A percentile compares a stretch with the other conserved stretches of the same genome.
phyloP scores from a whole-genome alignment of 768 basidiomycete genomes.

The Gautieria morchelliformis region DNA sequence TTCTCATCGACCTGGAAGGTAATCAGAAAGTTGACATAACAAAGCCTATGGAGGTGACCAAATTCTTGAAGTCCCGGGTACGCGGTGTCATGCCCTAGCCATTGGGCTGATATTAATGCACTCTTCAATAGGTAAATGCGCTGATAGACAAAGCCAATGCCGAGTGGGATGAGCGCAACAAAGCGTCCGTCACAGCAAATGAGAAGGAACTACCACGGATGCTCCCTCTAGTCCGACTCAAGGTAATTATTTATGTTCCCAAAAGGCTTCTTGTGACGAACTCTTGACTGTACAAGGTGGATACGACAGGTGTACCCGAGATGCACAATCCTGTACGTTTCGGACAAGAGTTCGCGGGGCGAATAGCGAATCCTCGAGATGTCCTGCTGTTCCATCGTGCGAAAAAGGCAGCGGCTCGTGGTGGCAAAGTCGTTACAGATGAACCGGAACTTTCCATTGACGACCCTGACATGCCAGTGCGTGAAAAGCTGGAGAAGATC shows the following conservation, averaged over 20 bases:
- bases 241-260: slow-evolving; percentile 40
- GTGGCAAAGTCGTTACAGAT: slow-evolving; percentile 57
- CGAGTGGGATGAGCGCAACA: slow-evolving; percentile 71
- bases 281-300: slow-evolving; percentile 42
- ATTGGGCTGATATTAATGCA: background rate
- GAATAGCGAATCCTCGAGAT: slow-evolving; percentile 90
- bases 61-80: slow-evolving; percentile 69
- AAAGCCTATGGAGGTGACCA: slow-evolving; percentile 76
- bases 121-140: slow-evolving; percentile 49
- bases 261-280: background rate
- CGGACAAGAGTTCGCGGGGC: slow-evolving; percentile 88
- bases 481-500: slow-evolving; percentile 73
- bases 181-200: slow-evolving; percentile 46
- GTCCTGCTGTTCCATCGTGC: slow-evolving; percentile 83
- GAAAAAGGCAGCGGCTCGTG: slow-evolving; percentile 46
- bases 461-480: slow-evolving; percentile 51
- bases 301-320: slow-evolving; percentile 82
- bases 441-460: slow-evolving; percentile 77
- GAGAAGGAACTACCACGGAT: slow-evolving; percentile 56
- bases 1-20: slow-evolving; percentile 68
- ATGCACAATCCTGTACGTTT: slow-evolving; percentile 96
- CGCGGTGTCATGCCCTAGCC: background rate
- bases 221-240: slow-evolving; percentile 82
- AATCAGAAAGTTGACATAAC: slow-evolving; percentile 66
- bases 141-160: slow-evolving; percentile 71